These are phyloP conservation scores for Gelatoporia subvermispora DNA, from an alignment of 768 basidiomycete genomes.

Conservation along the genomic window DNA sequence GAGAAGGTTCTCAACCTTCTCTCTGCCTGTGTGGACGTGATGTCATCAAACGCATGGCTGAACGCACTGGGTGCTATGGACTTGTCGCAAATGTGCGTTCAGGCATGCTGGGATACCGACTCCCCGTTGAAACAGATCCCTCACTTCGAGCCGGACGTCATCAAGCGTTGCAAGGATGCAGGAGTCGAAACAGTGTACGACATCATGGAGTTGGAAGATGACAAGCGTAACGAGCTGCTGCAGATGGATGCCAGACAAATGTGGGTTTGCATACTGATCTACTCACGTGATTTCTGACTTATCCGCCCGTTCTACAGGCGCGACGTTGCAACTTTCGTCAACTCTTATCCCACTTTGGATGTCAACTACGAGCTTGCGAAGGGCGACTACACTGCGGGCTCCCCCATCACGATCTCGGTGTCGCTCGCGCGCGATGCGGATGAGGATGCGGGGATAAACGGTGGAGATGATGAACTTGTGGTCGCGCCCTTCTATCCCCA, in stretches of 20 bases:
- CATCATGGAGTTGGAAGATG: constrained; percentile 98
- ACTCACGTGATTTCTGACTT: not conserved
- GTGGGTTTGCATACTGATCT: constrained; percentile 39
- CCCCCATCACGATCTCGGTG: constrained; percentile 80
- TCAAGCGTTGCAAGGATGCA: constrained; percentile 80
- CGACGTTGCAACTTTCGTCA: constrained; percentile 92
- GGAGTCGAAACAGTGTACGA: constrained; percentile 91
- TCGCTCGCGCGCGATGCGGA: constrained; percentile 70
- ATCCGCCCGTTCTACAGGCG: constrained; percentile 49
- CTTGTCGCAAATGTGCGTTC: constrained; percentile 96
- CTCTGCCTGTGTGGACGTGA: constrained; percentile 95
- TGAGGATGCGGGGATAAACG: constrained; percentile 50
- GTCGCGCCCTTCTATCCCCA: constrained; percentile 92
- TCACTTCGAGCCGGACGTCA: constrained; percentile 87
- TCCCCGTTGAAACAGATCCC: constrained; percentile 94
- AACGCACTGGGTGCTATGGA: constrained; percentile 97
- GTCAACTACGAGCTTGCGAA: constrained; percentile 83
- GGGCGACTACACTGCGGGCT: constrained; percentile 80
- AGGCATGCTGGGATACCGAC: constrained; percentile 97
- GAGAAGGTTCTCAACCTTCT: constrained; percentile 88
- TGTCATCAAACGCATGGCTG: constrained; percentile 95
- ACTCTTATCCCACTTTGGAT: constrained; percentile 96
- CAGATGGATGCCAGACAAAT: constrained; percentile 85
- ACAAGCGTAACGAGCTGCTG: constrained; percentile 72
- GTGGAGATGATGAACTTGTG: constrained; percentile 70